Evolutionary conservation across 768 basidiomycete genomes (phyloP).

Genomic region (Cyclocybe aegerita): DNA sequence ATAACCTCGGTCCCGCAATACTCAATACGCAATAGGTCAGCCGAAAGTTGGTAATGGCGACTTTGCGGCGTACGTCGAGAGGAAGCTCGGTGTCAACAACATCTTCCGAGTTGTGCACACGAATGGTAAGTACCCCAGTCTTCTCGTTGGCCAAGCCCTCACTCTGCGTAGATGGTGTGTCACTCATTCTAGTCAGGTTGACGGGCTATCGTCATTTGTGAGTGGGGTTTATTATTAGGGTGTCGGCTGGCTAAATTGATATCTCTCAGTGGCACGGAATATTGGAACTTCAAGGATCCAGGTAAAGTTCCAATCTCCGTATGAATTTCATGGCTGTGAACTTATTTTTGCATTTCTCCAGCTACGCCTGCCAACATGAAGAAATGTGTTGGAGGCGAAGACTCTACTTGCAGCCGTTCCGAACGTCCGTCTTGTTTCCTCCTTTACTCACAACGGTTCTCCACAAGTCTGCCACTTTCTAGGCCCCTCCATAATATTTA

Average conservation of each 20-base stretch:
- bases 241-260: neutral
- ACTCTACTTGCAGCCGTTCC: slow-evolving; percentile 45
- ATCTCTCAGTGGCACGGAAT: slow-evolving; percentile 25
- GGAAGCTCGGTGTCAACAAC: slow-evolving; percentile 31
- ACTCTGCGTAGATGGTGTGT: slow-evolving; percentile 42
- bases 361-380: slow-evolving; percentile 37
- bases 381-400: slow-evolving; percentile 43
- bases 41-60: slow-evolving; percentile 43
- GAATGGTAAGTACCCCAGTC: slow-evolving; percentile 27
- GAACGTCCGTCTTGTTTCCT: slow-evolving; percentile 33
- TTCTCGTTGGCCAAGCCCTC: neutral
- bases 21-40: slow-evolving; percentile 50
- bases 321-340: neutral
- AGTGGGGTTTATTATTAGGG: slow-evolving; percentile 15
- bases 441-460: too few relatives aligned
- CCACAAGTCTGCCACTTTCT: too few relatives aligned
- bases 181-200: slow-evolving; percentile 43
- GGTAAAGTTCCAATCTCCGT: slow-evolving; percentile 8
- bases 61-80: slow-evolving; percentile 41
- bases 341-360: neutral
- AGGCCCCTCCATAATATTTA: too few relatives aligned
- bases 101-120: slow-evolving; percentile 47
- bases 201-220: slow-evolving; percentile 50
- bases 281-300: slow-evolving; percentile 50
- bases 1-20: neutral